Evolutionary conservation across 169 alveolate genomes (phyloP), one percentile per base, ranked within the genome.

Genomic region (Neospora caninum): DNA sequence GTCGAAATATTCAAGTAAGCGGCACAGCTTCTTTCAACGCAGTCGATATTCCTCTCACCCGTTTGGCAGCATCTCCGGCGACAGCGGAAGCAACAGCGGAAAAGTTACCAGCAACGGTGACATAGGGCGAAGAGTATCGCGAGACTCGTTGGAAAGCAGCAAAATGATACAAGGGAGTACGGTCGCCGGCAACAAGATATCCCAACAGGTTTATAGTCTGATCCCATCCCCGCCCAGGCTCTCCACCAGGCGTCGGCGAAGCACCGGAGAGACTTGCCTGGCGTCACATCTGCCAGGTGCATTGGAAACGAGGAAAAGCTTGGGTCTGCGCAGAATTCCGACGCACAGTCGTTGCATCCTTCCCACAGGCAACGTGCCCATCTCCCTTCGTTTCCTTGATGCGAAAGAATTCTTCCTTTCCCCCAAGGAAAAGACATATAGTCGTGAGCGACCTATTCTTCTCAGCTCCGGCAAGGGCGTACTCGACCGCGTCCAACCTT

Each of bases 361-460:
- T 82, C 89, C 89, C 36, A 82, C 69, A 0, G 89, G 89, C 69
- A 20, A 45, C 0, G 67, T 82, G 22, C 54, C 89, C 67, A 43
- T 82, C 67, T 42, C 89, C 2, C 89, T 82, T 18, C 89, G 89
- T 13, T 82, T 39, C 89, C 67, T 82, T 45, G 54, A 43, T n/a
- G 69, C 89, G 6, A 39, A 82, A 13, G 89, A 82, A 16, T 42
- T 36, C 27, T 82, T 82, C 89, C 69, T 41, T 29, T 22, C 27
- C 29, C 87, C 43, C 7, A 34, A 29, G 87, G 78, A 64, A 64
- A 64, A 64, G 9, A 1, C 58, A 64, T 29, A 18, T 29, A 64
- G 9, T n/a, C 87, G 87, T 39, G 87, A 78, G 27, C 87, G 87
- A 9, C 87, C 87, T 78, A 34, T 78, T 0, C 25, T 78, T 38